A percentile compares a stretch with the other conserved stretches of the same genome.
phyloP scores from a whole-genome alignment of 805 yeast genomes.

The Lipomyces japonicus region DNA sequence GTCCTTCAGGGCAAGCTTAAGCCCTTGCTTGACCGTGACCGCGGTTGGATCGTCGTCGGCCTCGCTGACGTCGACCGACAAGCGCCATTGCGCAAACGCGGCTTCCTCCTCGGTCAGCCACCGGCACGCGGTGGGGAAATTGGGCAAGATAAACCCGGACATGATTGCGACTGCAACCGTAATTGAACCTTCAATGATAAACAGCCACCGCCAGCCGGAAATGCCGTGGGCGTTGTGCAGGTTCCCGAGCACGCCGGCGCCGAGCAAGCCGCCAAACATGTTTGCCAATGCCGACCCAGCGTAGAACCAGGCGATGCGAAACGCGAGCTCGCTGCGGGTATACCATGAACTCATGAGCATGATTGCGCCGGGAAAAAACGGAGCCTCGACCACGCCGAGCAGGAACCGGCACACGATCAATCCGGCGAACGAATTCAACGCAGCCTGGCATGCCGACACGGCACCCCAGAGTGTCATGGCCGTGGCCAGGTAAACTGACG shows the following conservation, averaged over 20 bases:
- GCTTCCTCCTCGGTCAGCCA: slow-evolving; percentile 28
- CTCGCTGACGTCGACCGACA: slow-evolving; percentile 24
- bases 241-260: slow-evolving; percentile 45
- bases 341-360: slow-evolving; percentile 40
- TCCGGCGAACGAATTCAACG: slow-evolving; percentile 39
- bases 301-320: slow-evolving; percentile 40
- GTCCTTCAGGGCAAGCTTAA: slow-evolving; percentile 19
- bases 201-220: slow-evolving; percentile 51
- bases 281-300: slow-evolving; percentile 49
- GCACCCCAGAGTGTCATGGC: slow-evolving; percentile 41
- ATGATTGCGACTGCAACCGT: slow-evolving; percentile 36
- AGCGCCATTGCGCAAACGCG: slow-evolving; percentile 26
- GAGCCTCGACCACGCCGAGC: slow-evolving; percentile 41
- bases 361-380: slow-evolving; percentile 41
- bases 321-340: slow-evolving; percentile 42
- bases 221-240: slow-evolving; percentile 42
- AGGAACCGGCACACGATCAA: slow-evolving; percentile 38
- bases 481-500: slow-evolving; percentile 37
- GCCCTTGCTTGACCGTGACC: slow-evolving; percentile 15
- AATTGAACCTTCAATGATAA: slow-evolving; percentile 47
- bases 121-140: slow-evolving; percentile 40
- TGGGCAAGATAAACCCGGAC: slow-evolving; percentile 42
- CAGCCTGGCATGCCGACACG: slow-evolving; percentile 34
- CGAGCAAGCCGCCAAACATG: slow-evolving; percentile 51
- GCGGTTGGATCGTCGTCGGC: slow-evolving; percentile 17